phyloP scores from a whole-genome alignment of 768 basidiomycete genomes.

The Gloeostereum incarnatum region DNA sequence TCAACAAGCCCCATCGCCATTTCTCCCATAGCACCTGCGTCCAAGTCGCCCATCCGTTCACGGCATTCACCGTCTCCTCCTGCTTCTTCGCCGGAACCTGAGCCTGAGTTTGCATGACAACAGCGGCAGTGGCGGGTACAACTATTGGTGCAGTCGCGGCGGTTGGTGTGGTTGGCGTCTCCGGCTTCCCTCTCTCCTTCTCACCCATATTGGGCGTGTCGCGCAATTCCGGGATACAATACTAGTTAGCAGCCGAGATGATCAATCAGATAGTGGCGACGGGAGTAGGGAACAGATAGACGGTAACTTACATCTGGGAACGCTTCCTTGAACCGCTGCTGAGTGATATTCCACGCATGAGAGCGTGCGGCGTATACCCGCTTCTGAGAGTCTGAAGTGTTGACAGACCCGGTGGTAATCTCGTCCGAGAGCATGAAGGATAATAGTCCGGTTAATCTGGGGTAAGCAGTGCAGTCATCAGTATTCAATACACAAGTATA shows the following conservation, averaged over 20 bases:
- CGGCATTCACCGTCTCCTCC: slow-evolving; percentile 18
- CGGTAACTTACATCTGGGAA: slow-evolving; percentile 71
- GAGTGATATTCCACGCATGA: slow-evolving; percentile 78
- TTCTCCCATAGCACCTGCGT: slow-evolving; percentile 70
- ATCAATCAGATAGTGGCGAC: slow-evolving; percentile 7
- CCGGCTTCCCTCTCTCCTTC: slow-evolving; percentile 47
- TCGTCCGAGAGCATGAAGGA: slow-evolving; percentile 95
- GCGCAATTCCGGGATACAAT: slow-evolving; percentile 52
- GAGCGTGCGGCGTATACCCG: slow-evolving; percentile 65
- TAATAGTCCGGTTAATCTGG: slow-evolving; percentile 85
- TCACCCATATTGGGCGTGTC: slow-evolving; percentile 94
- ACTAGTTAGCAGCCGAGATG: slow-evolving; percentile 40
- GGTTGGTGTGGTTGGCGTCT: slow-evolving; percentile 14
- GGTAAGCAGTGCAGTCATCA: slow-evolving; percentile 3
- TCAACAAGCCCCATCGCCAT: slow-evolving; percentile 76
- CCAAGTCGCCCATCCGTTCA: slow-evolving; percentile 54
- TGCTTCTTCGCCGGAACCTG: slow-evolving; percentile 8
- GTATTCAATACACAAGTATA: too few relatives aligned
- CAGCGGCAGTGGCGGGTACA: slow-evolving; percentile 12
- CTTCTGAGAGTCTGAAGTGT: slow-evolving; percentile 73
- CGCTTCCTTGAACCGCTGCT: slow-evolving; percentile 76
- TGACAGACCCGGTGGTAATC: slow-evolving; percentile 93
- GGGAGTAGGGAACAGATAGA: slow-evolving; percentile 6
- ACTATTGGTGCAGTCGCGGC: slow-evolving; percentile 10
- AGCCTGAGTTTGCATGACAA: slow-evolving; percentile 3